Evolutionary conservation across 2,329 filamentous ascomycete species (phyloP).

Genomic region (Aspergillus sclerotialis): DNA sequence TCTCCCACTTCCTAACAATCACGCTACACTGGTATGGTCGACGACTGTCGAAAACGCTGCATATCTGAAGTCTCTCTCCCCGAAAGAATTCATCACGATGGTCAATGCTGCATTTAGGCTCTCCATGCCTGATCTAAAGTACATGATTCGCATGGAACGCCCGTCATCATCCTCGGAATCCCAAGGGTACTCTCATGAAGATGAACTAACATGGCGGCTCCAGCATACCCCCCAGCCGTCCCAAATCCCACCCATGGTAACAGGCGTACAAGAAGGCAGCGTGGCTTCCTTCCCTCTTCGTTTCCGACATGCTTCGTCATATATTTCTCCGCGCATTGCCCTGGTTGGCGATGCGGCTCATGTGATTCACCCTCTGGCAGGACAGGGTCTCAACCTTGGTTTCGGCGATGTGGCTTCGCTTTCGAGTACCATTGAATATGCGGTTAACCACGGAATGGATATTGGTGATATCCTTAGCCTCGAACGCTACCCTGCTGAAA

Average conservation of each 20-base stretch:
- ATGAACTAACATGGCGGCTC: conserved; percentile 79
- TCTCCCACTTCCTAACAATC: conserved; percentile 76
- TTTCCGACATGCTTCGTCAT: conserved; percentile 88
- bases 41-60: conserved; percentile 76
- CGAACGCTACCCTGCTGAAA: conserved; percentile 71
- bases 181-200: conserved; percentile 46
- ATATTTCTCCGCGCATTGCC: conserved; percentile 82
- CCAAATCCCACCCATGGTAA: conserved; percentile 58
- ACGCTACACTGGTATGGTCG: conserved; percentile 87
- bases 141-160: conserved; percentile 63
- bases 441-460: conserved; percentile 78
- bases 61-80: conserved; percentile 66
- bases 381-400: conserved; percentile 90
- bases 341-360: conserved; percentile 93
- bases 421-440: conserved; percentile 64
- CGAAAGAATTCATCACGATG: conserved; percentile 71
- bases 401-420: conserved; percentile 82
- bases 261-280: conserved; percentile 67
- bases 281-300: conserved; percentile 87
- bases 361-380: conserved; percentile 87
- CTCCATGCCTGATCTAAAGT: conserved; percentile 68
- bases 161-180: conserved; percentile 11
- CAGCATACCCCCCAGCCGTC: conserved; percentile 57
- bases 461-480: conserved; percentile 71
- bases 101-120: conserved; percentile 93